Conservation (phyloP, 495 filamentous ascomycete genomes). For the Hypomontagnella monticulosa region DNA sequence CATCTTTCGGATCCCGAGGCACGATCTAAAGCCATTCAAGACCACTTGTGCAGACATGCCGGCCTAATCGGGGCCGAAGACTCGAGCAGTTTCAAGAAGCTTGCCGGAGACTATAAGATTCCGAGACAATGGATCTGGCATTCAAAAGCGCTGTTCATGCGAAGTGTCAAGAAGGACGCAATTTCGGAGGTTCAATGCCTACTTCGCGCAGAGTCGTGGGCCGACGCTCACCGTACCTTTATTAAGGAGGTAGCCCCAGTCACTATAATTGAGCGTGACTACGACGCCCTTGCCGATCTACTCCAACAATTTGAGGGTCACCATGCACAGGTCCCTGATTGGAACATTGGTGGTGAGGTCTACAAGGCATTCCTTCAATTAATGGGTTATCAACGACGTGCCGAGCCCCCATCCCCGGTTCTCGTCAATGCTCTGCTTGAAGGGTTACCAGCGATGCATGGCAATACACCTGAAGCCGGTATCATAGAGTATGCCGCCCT, state of each 20-base stretch:
- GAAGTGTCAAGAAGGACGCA: constrained; percentile 70
- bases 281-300: constrained; percentile 67
- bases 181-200: constrained; percentile 76
- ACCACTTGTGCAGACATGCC: constrained; percentile 74
- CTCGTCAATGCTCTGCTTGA: constrained; percentile 68
- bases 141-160: constrained; percentile 84
- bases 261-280: constrained; percentile 81
- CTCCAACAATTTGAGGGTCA: constrained; percentile 72
- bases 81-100: constrained; percentile 63
- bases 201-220: constrained; percentile 76
- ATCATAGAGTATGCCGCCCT: constrained; percentile 67
- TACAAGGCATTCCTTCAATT: constrained; percentile 84
- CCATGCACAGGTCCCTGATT: constrained; percentile 59
- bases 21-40: constrained; percentile 72
- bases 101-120: constrained; percentile 70
- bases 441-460: constrained; percentile 70
- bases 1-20: constrained; percentile 73
- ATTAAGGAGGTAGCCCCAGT: constrained; percentile 78
- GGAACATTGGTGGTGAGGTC: constrained; percentile 81
- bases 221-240: constrained; percentile 85
- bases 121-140: constrained; percentile 83
- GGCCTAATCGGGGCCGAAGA: constrained; percentile 62
- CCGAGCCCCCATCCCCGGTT: constrained; percentile 48
- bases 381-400: constrained; percentile 49
- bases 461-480: constrained; percentile 60